These are phyloP conservation scores for Linanthus parryae DNA, from an alignment of 148 eudicot species.

Conservation along the genomic window DNA sequence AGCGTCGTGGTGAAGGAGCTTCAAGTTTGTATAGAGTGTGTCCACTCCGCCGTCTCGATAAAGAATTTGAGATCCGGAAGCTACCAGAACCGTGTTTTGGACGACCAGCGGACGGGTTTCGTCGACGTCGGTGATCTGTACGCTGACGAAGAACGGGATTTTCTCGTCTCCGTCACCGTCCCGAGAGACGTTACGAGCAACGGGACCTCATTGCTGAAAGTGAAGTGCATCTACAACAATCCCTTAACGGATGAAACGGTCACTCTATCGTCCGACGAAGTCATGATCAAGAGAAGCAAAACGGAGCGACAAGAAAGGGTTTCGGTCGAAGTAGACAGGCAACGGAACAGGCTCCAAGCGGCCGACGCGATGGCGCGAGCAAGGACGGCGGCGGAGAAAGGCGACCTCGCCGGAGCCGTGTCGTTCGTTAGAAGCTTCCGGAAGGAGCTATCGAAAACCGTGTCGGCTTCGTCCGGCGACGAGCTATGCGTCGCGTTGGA, in stretches of 20 bases:
- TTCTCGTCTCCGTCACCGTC: constrained; percentile 54
- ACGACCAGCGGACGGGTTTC: constrained; percentile 32
- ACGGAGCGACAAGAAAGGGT: constrained; percentile 26
- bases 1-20: constrained; percentile 80
- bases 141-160: constrained; percentile 84
- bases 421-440: constrained; percentile 44
- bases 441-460: constrained; percentile 32
- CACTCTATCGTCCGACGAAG: constrained; percentile 32
- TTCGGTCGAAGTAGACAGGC: constrained; percentile 75
- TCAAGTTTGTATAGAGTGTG: constrained; percentile 44
- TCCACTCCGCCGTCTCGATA: constrained; percentile 32
- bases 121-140: constrained; percentile 70
- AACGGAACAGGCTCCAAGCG: constrained; percentile 59
- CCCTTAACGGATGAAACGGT: constrained; percentile 44
- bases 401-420: constrained; percentile 50
- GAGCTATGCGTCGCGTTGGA: constrained; percentile 41
- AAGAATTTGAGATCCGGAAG: constrained; percentile 63
- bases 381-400: constrained; percentile 50
- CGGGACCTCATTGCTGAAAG: constrained; percentile 48
- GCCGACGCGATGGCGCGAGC: constrained; percentile 78
- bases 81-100: constrained; percentile 25
- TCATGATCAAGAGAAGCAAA: constrained; percentile 45
- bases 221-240: constrained; percentile 44
- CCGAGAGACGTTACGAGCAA: constrained; percentile 27
- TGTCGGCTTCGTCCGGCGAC: constrained; percentile 50